Conservation (phyloP, 2,329 filamentous ascomycete genomes). For the Diplodia corticola region DNA sequence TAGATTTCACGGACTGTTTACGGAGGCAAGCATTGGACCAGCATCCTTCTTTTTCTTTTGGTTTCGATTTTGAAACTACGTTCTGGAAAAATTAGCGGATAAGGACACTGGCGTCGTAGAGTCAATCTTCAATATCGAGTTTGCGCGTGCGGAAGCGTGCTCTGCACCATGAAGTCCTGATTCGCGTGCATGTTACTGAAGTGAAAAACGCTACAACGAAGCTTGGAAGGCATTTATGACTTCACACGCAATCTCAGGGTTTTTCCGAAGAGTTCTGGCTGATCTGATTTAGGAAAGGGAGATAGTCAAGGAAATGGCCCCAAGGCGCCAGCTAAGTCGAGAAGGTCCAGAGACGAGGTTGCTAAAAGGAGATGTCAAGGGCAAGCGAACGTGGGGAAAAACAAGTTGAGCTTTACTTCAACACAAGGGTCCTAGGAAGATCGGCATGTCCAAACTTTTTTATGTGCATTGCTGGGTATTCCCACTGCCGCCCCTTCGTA, state of each 20-base stretch:
- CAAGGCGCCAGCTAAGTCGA: not conserved
- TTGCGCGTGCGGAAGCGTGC: conserved; percentile 14
- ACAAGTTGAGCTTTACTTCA: not conserved
- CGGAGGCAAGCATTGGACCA: not conserved
- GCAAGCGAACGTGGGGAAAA: not conserved
- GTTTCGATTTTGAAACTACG: not conserved
- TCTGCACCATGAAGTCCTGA: conserved; percentile 1
- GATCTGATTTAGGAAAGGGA: not conserved
- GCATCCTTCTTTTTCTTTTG: not conserved
- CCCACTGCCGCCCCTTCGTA: conserved; percentile 14
- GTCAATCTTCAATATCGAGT: not conserved
- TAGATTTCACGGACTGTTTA: conserved; percentile 10
- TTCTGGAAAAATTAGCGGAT: not conserved
- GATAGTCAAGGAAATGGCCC: not conserved
- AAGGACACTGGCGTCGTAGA: conserved; percentile 16
- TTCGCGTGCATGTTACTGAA: not conserved
- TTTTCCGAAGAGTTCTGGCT: not conserved
- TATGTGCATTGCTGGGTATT: conserved; percentile 24
- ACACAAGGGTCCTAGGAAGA: not conserved
- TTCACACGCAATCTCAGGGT: not conserved
- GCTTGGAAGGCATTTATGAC: not conserved
- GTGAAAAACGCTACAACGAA: not conserved
- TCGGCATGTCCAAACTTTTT: conserved; percentile 13
- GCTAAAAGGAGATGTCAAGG: not conserved
- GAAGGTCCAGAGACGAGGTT: not conserved